A percentile compares a stretch with the other conserved stretches of the same genome.
These are phyloP conservation scores for Salix dunnii DNA, from an alignment of 345 rosid genomes.

Conservation along the genomic window DNA sequence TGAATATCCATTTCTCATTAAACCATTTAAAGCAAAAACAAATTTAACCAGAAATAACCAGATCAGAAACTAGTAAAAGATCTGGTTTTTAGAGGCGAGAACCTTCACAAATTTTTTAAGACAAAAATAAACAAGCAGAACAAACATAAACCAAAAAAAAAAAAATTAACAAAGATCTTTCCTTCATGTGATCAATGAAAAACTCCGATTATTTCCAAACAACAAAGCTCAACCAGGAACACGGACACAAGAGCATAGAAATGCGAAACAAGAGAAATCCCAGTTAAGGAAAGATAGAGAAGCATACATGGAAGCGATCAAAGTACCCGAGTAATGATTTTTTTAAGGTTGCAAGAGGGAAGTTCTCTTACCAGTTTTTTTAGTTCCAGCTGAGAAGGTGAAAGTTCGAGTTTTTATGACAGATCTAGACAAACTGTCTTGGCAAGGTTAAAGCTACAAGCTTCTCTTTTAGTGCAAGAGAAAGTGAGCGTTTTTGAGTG, in stretches of 20 bases:
- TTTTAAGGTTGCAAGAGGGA: slow-evolving; percentile 20
- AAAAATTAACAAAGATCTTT: slow-evolving; percentile 19
- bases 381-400: slow-evolving; percentile 17
- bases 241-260: background rate
- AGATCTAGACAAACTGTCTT: slow-evolving; percentile 39
- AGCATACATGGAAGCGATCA: slow-evolving; percentile 2
- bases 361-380: slow-evolving; percentile 42
- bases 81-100: slow-evolving; percentile 6
- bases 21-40: background rate
- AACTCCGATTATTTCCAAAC: slow-evolving; percentile 9
- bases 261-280: background rate
- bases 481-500: slow-evolving; percentile 7
- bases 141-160: slow-evolving; percentile 6
- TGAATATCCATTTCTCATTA: background rate
- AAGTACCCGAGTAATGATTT: background rate
- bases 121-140: slow-evolving; percentile 8
- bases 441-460: slow-evolving; percentile 5
- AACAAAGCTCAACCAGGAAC: background rate
- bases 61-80: slow-evolving; percentile 15
- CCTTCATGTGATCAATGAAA: slow-evolving; percentile 28
- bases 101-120: background rate
- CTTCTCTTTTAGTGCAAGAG: slow-evolving; percentile 2
- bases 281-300: background rate
- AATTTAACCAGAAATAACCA: background rate
- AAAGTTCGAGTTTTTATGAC: background rate